A percentile compares a stretch with the other conserved stretches of the same genome.
These are phyloP conservation scores for Symbiodinium natans DNA, from an alignment of 73 alveolate species.

Conservation along the genomic window DNA sequence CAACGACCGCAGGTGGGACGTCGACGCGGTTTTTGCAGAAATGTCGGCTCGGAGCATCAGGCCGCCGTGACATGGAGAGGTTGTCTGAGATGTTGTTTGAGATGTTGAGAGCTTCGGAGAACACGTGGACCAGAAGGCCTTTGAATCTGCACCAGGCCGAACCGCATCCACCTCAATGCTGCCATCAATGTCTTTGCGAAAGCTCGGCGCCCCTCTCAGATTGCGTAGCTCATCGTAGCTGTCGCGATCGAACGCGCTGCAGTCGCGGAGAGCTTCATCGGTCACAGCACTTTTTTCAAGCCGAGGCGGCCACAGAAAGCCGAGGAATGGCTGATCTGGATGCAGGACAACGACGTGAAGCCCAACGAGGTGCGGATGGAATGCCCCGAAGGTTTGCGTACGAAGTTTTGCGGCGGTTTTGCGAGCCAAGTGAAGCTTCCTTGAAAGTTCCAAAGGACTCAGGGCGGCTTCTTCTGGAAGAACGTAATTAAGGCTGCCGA, in stretches of 20 bases:
- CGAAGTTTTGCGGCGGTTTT: no score
- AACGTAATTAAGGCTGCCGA: no score
- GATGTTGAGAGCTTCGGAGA: no score
- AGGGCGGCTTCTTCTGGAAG: no score
- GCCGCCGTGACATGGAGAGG: background rate
- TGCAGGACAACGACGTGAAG: slow-evolving; percentile 79
- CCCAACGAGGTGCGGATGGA: slow-evolving; percentile 45
- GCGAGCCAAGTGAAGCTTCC: no score
- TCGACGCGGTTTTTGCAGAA: slow-evolving; percentile 74
- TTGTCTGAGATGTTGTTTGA: no score
- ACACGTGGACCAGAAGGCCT: no score
- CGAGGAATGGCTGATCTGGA: slow-evolving; percentile 91
- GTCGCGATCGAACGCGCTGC: no score
- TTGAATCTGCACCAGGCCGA: slow-evolving; percentile 34
- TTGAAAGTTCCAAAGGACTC: no score
- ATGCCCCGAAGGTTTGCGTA: no score
- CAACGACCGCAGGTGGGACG: slow-evolving; percentile 89
- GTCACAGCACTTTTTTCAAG: no score
- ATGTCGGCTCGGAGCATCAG: slow-evolving; percentile 80
- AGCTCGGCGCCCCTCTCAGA: slow-evolving; percentile 17
- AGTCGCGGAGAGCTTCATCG: no score
- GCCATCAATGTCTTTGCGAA: slow-evolving; percentile 91
- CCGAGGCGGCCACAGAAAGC: slow-evolving; percentile 88
- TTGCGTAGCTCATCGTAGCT: background rate
- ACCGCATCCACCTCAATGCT: slow-evolving; percentile 87